Evolutionary conservation across 1,284 basidiomycete species (phyloP), one percentile per base, ranked within the genome.

Genomic region (Microbotryomycetes sp.): DNA sequence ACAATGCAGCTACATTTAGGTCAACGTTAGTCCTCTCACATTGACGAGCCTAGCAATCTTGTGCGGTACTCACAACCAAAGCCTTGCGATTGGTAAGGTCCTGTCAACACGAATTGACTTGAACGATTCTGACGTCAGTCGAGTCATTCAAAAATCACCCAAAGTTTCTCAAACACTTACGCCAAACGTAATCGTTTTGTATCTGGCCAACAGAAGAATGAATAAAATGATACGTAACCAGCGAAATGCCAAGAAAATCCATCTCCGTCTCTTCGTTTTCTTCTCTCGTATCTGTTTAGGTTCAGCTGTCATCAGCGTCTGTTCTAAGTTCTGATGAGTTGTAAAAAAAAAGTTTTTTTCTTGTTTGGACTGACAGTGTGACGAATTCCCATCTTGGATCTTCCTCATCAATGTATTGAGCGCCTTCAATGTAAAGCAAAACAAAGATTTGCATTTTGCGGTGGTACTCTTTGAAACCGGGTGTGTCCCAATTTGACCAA

Each of bases 381-480:
- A 76, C 75, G 57, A 78, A 78, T 63, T 78, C 77, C 78, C 78
- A 79, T 42, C 75, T 71, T 26, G 65, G 50, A 60, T 79, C 78
- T 22, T 78, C 76, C 59, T 77, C 80, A 66, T 88, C 84, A 65
- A 98, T 89, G 76, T 92, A 97, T 29, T 88, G 91, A 6, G 92
- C 92, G 6, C 85, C 96, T 74, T 98, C 94, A 73, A 98, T 94
- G 77, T 91, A 97, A 7, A 98, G 79, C 48, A 96, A 77, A 61
- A 96, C 89, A 74, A 97, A 97, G 58, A 97, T 75, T 77, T 97
- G 94, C 87, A 96, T 96, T 58, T 85, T 81, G n/a, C 87, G 82
- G 73, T 97, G 94, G 71, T 90, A 93, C 75, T 94, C 91, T 71
- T 81, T 82, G 78, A 97, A 98, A 4, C 91, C 92, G 4, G 88